Percentiles rank a stretch among this genome's conserved stretches.
phyloP scores from a whole-genome alignment of 140 eudicot genomes.

The Stevia rebaudiana region DNA sequence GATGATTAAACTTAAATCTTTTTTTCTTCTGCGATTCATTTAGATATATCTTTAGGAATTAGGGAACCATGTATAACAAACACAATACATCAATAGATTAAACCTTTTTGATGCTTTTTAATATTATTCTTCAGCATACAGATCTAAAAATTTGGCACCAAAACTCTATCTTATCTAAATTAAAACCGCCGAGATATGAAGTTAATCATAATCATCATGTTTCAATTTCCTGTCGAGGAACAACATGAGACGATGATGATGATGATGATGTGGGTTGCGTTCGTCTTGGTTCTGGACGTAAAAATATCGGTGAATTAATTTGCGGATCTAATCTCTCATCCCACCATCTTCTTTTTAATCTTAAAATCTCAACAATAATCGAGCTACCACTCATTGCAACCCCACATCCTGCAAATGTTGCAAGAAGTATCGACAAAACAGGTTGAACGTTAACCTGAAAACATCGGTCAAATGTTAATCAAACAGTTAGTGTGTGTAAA shows the following conservation, averaged over 20 bases:
- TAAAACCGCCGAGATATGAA: conserved; percentile 6
- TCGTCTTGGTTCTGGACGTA: conserved; percentile 31
- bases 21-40: no score
- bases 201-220: background rate
- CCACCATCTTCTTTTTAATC: conserved; percentile 51
- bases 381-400: conserved; percentile 82
- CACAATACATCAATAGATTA: conserved; percentile 6
- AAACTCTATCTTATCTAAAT: conserved; percentile 6
- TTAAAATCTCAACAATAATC: conserved; percentile 43
- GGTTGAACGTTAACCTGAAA: conserved; percentile 70
- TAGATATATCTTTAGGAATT: no score
- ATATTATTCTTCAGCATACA: conserved; percentile 16
- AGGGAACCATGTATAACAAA: no score
- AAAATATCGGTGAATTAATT: conserved; percentile 24
- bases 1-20: no score
- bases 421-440: conserved; percentile 62
- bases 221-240: conserved; percentile 31
- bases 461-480: background rate
- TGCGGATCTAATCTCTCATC: conserved; percentile 23
- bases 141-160: conserved; percentile 5
- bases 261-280: conserved; percentile 31
- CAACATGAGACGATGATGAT: conserved; percentile 18
- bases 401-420: conserved; percentile 80
- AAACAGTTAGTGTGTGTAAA: background rate
- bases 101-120: conserved; percentile 8